Base-by-base conservation (phyloP, 139 green algal species). In the Chlorella sp. region DNA sequence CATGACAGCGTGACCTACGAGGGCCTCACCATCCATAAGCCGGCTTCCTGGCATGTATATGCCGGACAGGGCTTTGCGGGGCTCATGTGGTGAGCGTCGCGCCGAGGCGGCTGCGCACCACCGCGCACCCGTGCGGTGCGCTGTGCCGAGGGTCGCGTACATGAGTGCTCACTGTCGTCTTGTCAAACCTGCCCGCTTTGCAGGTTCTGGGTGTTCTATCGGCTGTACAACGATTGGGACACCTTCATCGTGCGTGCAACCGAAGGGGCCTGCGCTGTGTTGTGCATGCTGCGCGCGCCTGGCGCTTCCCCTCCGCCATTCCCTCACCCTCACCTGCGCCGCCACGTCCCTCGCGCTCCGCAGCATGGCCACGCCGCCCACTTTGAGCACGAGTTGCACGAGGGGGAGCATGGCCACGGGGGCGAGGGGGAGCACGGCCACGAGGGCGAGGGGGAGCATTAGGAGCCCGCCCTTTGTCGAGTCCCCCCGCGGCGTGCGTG, bases 191-290 rank as follows among this genome's bases (percentile, higher is more conserved):
- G 67, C 67, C 25, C 66, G 67, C 23, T 63, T 45, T 63, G 50
- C 84, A 91, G 86, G 86, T 92, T 93, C 55, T 93, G 89, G 89
- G 83, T 93, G 19, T 83, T 93, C 35, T 91, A 88, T 40, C 64
- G 89, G n/a, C 77, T 88, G 27, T 94, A 93, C 83, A 45, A 93
- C 73, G 89, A 93, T 59, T 88, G 77, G 2, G 80, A 88, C 14
- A 67, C 72, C 19, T 81, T 93, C 45, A 43, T 92, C 73, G 87
- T 91, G 61, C n/a, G n/a, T n/a, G n/a, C n/a, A n/a, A n/a, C n/a
- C n/a, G n/a, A n/a, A n/a, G n/a, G n/a, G n/a, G n/a, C n/a, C n/a
- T n/a, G n/a, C n/a, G n/a, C n/a, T n/a, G n/a, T n/a, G 9, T 1
- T 36, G 61, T 17, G 27, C 36, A 33, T 33, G 36, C 46, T 55